A percentile compares a stretch with the other conserved stretches of the same genome.
phyloP scores from a whole-genome alignment of 371 early-diverging fungal genomes.

The Neoconidiobolus thromboides region DNA sequence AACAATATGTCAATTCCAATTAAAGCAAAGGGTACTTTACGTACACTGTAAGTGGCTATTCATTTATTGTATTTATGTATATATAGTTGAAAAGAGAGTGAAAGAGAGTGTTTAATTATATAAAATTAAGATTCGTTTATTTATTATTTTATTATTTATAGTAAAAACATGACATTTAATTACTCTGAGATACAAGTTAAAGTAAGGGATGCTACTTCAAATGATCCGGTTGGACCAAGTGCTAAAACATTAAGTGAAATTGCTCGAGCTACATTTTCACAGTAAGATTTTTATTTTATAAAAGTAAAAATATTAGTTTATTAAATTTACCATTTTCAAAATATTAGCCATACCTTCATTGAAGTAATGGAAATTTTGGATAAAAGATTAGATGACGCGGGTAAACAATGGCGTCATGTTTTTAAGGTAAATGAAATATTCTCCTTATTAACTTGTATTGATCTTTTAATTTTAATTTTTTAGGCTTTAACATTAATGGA shows the following conservation, averaged over 20 bases:
- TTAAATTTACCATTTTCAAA: neutral
- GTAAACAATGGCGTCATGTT: slow-evolving; percentile 96
- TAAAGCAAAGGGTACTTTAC: neutral
- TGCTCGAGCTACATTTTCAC: slow-evolving; percentile 64
- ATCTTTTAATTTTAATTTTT: neutral
- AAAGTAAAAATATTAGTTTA: neutral
- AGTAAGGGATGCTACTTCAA: slow-evolving; percentile 87
- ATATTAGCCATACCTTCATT: slow-evolving; percentile 63
- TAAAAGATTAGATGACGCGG: slow-evolving; percentile 88
- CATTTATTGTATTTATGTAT: neutral
- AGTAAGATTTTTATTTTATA: slow-evolving; percentile 30
- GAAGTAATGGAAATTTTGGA: slow-evolving; percentile 96
- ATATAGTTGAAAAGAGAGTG: no score
- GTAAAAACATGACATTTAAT: slow-evolving; percentile 91
- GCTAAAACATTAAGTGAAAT: slow-evolving; percentile 75
- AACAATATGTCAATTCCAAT: neutral
- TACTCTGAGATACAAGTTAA: slow-evolving; percentile 89
- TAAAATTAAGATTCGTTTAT: no score
- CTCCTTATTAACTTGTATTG: neutral
- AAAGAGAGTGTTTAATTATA: no score
- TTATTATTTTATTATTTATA: slow-evolving; percentile 12
- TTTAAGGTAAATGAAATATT: slow-evolving; percentile 70
- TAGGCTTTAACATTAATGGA: slow-evolving; percentile 38
- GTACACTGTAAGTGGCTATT: neutral
- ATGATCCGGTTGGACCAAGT: slow-evolving; percentile 78